These are phyloP conservation scores for Pleurotus cornucopiae DNA, from an alignment of 768 basidiomycete species.

Conservation along the genomic window DNA sequence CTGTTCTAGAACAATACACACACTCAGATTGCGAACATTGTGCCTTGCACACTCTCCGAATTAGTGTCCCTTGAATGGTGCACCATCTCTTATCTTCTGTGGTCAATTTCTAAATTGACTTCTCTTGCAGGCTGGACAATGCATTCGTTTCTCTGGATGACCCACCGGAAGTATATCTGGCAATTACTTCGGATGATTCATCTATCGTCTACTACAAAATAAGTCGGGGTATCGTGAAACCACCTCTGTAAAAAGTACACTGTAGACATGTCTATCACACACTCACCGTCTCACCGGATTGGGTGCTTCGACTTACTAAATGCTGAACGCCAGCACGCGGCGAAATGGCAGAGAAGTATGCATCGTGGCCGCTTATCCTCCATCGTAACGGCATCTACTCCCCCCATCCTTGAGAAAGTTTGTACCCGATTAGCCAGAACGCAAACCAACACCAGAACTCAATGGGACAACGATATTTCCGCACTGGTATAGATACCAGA, in stretches of 20 bases:
- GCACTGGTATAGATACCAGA: neutral
- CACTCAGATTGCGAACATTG: neutral
- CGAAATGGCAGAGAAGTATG: neutral
- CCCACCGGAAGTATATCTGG: slow-evolving; percentile 55
- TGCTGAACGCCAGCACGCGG: neutral
- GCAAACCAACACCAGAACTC: neutral
- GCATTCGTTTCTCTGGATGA: slow-evolving; percentile 50
- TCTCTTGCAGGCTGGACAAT: slow-evolving; percentile 42
- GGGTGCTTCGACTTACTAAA: neutral
- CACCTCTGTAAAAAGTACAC: slow-evolving; percentile 38
- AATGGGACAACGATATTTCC: neutral
- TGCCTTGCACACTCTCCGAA: slow-evolving; percentile 1
- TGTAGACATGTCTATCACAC: neutral
- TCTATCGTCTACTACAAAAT: slow-evolving; percentile 85
- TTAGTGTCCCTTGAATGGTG: slow-evolving; percentile 2
- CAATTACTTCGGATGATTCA: slow-evolving; percentile 72
- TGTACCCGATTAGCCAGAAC: neutral
- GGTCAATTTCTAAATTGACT: neutral
- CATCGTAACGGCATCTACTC: neutral
- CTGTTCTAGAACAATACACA: neutral
- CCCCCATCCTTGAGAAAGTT: neutral
- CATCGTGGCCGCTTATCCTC: neutral
- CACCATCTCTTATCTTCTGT: neutral
- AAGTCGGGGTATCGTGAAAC: slow-evolving; percentile 74
- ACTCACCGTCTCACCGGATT: neutral